Percentiles rank a stretch among this genome's conserved stretches.
phyloP scores from a whole-genome alignment of 768 basidiomycete species.

The Tulasnella sp. region DNA sequence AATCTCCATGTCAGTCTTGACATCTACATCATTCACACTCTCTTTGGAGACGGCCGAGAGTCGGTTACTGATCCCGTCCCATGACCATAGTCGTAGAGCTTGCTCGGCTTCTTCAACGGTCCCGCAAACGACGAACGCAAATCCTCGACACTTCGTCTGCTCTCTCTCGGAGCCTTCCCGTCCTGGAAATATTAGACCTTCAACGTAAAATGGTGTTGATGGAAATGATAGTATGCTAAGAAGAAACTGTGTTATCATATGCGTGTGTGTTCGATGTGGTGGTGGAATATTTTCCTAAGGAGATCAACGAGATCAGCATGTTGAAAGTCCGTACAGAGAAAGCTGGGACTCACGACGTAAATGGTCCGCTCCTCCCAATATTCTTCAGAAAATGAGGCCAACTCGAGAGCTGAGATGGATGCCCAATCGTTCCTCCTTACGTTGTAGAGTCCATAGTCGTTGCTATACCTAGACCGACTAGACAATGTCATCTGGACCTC shows the following conservation, averaged over 20 bases:
- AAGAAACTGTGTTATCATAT: constrained; percentile 40
- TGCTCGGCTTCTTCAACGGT: constrained; percentile 30
- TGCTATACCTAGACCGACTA: constrained; percentile 32
- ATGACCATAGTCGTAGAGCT: constrained; percentile 49
- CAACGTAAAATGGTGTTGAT: constrained; percentile 29
- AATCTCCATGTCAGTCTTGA: constrained; percentile 1
- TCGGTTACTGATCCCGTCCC: constrained; percentile 30
- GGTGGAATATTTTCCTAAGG: constrained; percentile 59
- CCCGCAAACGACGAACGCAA: constrained; percentile 55
- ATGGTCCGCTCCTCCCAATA: constrained; percentile 51
- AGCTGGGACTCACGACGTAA: constrained; percentile 46
- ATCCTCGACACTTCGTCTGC: constrained; percentile 47
- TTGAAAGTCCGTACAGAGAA: neutral
- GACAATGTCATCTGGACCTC: constrained; percentile 43
- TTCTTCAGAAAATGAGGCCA: constrained; percentile 30
- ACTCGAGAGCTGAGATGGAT: constrained; percentile 20
- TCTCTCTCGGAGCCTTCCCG: constrained; percentile 46
- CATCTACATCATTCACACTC: neutral
- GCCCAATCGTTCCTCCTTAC: constrained; percentile 44
- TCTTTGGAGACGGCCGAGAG: neutral
- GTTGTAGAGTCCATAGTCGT: constrained; percentile 48
- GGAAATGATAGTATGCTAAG: constrained; percentile 26
- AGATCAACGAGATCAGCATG: constrained; percentile 10
- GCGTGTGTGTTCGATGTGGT: constrained; percentile 37
- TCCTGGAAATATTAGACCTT: constrained; percentile 45